Percentiles rank a stretch among this genome's conserved stretches.
Evolutionary conservation across 805 yeast species (phyloP).

Genomic region (Candida berthetii): DNA sequence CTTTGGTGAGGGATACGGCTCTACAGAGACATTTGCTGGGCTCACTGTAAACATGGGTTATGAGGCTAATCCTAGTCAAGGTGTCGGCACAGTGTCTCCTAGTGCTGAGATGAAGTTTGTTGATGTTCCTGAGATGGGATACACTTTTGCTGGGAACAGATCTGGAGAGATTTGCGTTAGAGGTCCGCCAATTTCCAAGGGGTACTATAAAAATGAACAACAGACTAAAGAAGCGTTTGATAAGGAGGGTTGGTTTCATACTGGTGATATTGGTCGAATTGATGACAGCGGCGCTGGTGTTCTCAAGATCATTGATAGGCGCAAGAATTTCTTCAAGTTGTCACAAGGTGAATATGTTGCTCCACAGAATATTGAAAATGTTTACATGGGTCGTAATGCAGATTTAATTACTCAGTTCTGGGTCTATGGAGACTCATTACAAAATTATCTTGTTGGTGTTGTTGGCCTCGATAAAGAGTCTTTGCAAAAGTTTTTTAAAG

Average conservation of each 20-base stretch:
- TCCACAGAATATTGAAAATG: conserved; percentile 57
- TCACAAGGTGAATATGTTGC: conserved; percentile 52
- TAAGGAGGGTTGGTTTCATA: conserved; percentile 44
- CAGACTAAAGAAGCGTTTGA: conserved; percentile 27
- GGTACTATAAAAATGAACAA: conserved; percentile 15
- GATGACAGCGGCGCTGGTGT: conserved; percentile 32
- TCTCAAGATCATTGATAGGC: conserved; percentile 51
- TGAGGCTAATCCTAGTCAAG: conserved; percentile 31
- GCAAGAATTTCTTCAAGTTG: conserved; percentile 59
- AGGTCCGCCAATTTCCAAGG: conserved; percentile 40
- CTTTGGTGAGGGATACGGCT: conserved; percentile 45
- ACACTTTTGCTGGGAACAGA: conserved; percentile 34
- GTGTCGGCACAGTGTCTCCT: conserved; percentile 36
- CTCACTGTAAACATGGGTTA: conserved; percentile 23
- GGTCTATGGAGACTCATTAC: conserved; percentile 49
- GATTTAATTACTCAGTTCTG: conserved; percentile 37
- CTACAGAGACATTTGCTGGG: conserved; percentile 50
- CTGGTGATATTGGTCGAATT: conserved; percentile 49
- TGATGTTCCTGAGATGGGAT: conserved; percentile 44
- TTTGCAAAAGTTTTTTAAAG: not conserved
- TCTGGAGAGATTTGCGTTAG: conserved; percentile 48
- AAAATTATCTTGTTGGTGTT: conserved; percentile 44
- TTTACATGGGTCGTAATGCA: conserved; percentile 40
- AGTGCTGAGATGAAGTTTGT: conserved; percentile 45
- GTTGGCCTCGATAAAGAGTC: conserved; percentile 42